Percentiles rank a stretch among this genome's conserved stretches.
Conservation (phyloP, 2,329 filamentous ascomycete genomes). For the Diaporthe helianthi region DNA sequence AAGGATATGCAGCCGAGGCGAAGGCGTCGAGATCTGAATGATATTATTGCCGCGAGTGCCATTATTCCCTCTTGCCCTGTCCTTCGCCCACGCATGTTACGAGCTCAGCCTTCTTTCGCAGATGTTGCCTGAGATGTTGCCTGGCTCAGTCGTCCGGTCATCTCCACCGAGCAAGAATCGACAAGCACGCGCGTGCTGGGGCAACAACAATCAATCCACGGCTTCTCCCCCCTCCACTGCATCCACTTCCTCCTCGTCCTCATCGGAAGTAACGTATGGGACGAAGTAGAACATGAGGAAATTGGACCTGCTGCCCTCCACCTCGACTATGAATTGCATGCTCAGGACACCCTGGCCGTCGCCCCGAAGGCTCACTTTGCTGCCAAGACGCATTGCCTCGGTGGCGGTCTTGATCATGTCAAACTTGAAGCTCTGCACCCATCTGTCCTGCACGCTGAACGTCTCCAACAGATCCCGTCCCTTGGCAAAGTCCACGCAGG, state of each 20-base stretch:
- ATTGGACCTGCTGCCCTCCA: conserved; percentile 72
- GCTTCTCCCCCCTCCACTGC: conserved; percentile 46
- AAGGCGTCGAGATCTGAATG: background rate
- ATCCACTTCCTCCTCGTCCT: conserved; percentile 55
- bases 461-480: conserved; percentile 76
- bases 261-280: conserved; percentile 70
- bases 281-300: conserved; percentile 88
- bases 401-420: conserved; percentile 83
- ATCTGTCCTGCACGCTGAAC: conserved; percentile 67
- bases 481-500: conserved; percentile 71
- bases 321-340: conserved; percentile 94
- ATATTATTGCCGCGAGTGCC: background rate
- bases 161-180: conserved; percentile 3
- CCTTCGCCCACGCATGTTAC: background rate
- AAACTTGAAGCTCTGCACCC: conserved; percentile 83
- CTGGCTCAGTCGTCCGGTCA: background rate
- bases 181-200: conserved; percentile 7
- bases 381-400: conserved; percentile 91
- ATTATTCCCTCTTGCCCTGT: background rate
- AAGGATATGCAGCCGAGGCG: background rate
- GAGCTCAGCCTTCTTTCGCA: background rate
- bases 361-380: conserved; percentile 88
- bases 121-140: background rate
- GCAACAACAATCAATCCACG: conserved; percentile 33
- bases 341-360: conserved; percentile 91